phyloP scores from a whole-genome alignment of 2,329 filamentous ascomycete genomes.

The Neoascochyta sp. region DNA sequence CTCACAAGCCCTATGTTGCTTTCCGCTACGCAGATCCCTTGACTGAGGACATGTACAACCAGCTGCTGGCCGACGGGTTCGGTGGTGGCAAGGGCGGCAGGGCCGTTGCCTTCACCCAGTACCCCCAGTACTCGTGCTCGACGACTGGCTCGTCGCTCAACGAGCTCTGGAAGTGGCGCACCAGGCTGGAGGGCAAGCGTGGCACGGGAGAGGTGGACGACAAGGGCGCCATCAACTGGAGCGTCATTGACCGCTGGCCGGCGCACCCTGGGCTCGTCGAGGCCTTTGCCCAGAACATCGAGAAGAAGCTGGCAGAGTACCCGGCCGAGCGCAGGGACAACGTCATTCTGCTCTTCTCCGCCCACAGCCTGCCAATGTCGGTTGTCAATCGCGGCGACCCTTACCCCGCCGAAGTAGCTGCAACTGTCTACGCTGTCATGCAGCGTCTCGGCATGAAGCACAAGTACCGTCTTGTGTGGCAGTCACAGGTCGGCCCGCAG shows the following conservation, averaged over 20 bases:
- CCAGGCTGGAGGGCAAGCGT: slow-evolving; percentile 76
- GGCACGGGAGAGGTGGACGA: slow-evolving; percentile 50
- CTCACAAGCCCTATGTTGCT: slow-evolving; percentile 95
- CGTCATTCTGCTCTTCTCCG: slow-evolving; percentile 87
- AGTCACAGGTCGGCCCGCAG: slow-evolving; percentile 93
- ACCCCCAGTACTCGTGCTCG: slow-evolving; percentile 96
- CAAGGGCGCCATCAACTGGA: slow-evolving; percentile 82
- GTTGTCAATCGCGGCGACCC: slow-evolving; percentile 96
- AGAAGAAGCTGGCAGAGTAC: slow-evolving; percentile 78
- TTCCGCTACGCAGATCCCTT: slow-evolving; percentile 93
- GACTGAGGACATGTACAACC: slow-evolving; percentile 89
- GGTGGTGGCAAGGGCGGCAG: slow-evolving; percentile 84
- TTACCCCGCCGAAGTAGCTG: slow-evolving; percentile 91
- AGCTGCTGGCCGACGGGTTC: slow-evolving; percentile 82
- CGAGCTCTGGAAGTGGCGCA: slow-evolving; percentile 96
- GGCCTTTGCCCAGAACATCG: slow-evolving; percentile 88
- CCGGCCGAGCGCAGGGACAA: slow-evolving; percentile 73
- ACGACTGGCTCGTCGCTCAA: slow-evolving; percentile 96
- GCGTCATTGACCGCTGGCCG: slow-evolving; percentile 96
- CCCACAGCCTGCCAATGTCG: slow-evolving; percentile 93
- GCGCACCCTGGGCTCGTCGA: slow-evolving; percentile 86
- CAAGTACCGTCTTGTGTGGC: slow-evolving; percentile 92
- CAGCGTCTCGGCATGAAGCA: slow-evolving; percentile 81
- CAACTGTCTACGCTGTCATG: slow-evolving; percentile 97
- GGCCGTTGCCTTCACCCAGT: slow-evolving; percentile 96